Percentiles rank a stretch among this genome's conserved stretches.
Conservation (phyloP, 305 asterid species). For the Nicotiana rustica region DNA sequence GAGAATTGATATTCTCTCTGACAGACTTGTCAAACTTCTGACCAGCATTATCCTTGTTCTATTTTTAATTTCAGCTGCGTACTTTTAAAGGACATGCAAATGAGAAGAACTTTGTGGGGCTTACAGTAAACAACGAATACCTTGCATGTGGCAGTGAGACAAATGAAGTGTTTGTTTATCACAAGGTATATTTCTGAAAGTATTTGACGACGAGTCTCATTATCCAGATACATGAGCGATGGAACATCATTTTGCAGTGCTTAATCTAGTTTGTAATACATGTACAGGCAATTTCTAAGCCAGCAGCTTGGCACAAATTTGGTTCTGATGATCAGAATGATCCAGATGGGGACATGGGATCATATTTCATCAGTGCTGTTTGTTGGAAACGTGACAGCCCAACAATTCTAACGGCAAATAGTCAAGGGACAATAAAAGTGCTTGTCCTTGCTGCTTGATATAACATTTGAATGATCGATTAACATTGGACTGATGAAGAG, state of each 20-base stretch:
- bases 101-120: constrained; percentile 86
- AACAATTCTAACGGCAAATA: constrained; percentile 78
- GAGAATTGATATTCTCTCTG: neutral
- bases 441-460: constrained; percentile 72
- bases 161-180: constrained; percentile 79
- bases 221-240: neutral
- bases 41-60: neutral
- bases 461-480: neutral
- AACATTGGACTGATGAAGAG: constrained; percentile 11
- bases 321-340: constrained; percentile 63
- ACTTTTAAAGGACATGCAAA: constrained; percentile 79
- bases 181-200: constrained; percentile 59
- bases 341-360: constrained; percentile 58
- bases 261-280: neutral
- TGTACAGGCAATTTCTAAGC: constrained; percentile 74
- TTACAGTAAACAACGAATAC: constrained; percentile 69
- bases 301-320: constrained; percentile 78
- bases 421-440: constrained; percentile 87
- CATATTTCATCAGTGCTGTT: constrained; percentile 86
- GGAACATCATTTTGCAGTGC: neutral
- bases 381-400: constrained; percentile 93
- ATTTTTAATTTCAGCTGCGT: constrained; percentile 61
- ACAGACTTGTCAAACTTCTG: constrained; percentile 15
- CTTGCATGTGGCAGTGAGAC: constrained; percentile 94
- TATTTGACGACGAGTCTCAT: neutral